Evolutionary conservation across 2,329 filamentous ascomycete species (phyloP), one percentile per base, ranked within the genome.

Genomic region (Fusarium sulawesiense): DNA sequence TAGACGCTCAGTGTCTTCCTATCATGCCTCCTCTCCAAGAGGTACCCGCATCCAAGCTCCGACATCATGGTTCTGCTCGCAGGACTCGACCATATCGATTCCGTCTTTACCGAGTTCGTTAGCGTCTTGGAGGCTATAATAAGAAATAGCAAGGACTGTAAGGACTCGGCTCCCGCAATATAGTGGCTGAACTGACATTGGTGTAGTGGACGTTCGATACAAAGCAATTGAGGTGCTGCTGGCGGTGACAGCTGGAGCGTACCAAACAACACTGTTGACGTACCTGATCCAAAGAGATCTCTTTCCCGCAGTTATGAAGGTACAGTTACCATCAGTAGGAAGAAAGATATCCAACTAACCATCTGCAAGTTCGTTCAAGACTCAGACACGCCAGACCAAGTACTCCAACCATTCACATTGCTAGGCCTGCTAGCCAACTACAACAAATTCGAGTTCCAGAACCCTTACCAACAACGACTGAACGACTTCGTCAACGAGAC

Each of bases 371-470:
- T 94, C 77, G 89, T 97, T 64, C 92, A 96, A 82, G 93, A 97
- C 71, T 87, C 90, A 46, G 90, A 93, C 65, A 85, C 86, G 25
- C 84, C 88, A 34, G 82, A 85, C 20, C 85, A 86, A 75, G 88
- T 88, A 61, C 87, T 93, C 45, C 88, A 92, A 62, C 92, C 95
- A 1, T 94, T 98, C 72, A 88, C 91, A 16, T 87, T 98, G 12
- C 85, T 98, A 21, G 95, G 95, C 14, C 85, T 98, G 6, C 84
- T 99, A 56, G 92, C 93, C 70, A 99, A 98, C 81, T 98, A 98
- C 86, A 98, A 99, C 86, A 99, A 98, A 80, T 99, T 99, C 76
- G 96, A 99, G 80, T 95, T 97, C 60, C 94, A 97, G 78, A 99
- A 99, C 74, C 95, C 95, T 1, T 99, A 99, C 75, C 92, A 96